phyloP scores from a whole-genome alignment of 129 eudicot genomes.

The Rutidosis leptorrhynchoides region DNA sequence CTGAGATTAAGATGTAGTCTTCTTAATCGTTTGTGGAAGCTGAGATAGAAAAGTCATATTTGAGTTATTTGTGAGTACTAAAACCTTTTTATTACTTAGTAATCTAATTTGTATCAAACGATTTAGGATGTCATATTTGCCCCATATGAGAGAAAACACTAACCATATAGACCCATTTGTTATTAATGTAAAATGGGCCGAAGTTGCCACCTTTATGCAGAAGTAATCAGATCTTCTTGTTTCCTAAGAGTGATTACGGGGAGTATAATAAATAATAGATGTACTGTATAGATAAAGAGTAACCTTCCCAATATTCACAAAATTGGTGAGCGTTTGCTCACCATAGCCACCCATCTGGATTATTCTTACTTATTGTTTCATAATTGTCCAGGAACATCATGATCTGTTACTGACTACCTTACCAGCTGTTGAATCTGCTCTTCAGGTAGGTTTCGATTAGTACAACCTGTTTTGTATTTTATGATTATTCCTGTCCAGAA shows the following conservation, averaged over 20 bases:
- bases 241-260: not conserved
- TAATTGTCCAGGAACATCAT: constrained; percentile 77
- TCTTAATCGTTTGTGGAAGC: not conserved
- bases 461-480: constrained; percentile 16
- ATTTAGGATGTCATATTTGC: not conserved
- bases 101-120: not conserved
- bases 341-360: constrained; percentile 4
- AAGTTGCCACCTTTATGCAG: not conserved
- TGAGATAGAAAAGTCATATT: not conserved
- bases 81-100: not conserved
- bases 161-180: not conserved
- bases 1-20: constrained; percentile 10
- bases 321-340: not conserved
- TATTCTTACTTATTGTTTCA: not conserved
- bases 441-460: constrained; percentile 60
- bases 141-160: not conserved
- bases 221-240: constrained; percentile 6
- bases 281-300: not conserved
- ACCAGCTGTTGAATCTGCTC: constrained; percentile 89
- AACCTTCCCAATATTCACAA: not conserved
- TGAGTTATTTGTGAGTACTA: not conserved
- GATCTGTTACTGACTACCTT: constrained; percentile 74
- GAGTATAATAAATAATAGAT: not conserved
- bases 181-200: not conserved
- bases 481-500: constrained; percentile 8